Percentiles rank a stretch among this genome's conserved stretches.
Evolutionary conservation across 371 early-diverging fungal species (phyloP).

Genomic region (Chytridiales sp.): DNA sequence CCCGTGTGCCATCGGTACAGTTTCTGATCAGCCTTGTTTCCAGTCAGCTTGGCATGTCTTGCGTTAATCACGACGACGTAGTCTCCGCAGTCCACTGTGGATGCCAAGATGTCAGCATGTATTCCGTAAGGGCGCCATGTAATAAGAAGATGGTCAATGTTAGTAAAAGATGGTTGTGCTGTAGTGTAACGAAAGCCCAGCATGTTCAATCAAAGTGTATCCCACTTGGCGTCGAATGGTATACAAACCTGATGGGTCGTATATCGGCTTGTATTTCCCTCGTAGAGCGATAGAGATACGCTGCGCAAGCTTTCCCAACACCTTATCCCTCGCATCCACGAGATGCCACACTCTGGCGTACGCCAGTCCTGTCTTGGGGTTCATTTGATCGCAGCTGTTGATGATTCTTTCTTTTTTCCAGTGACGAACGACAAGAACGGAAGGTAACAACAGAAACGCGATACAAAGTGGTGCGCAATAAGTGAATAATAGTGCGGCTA

Average conservation of each 20-base stretch:
- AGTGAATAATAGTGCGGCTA: too few species aligned
- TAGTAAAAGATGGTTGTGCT: too few species aligned
- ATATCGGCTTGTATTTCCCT: slow-evolving; percentile 97
- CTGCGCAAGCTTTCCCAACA: slow-evolving; percentile 85
- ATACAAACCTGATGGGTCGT: slow-evolving; percentile 79
- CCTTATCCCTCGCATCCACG: slow-evolving; percentile 88
- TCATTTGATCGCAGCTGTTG: slow-evolving; percentile 5
- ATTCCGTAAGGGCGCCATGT: too few species aligned
- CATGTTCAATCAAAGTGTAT: too few species aligned
- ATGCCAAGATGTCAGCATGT: slow-evolving; percentile 2
- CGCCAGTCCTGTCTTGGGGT: slow-evolving; percentile 7
- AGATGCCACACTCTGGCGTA: slow-evolving; percentile 80
- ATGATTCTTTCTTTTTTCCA: slow-evolving; percentile 5
- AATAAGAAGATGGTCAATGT: too few species aligned
- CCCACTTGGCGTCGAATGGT: too few species aligned
- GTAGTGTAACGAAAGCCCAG: too few species aligned
- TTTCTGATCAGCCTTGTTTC: slow-evolving; percentile 86
- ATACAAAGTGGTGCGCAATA: neutral
- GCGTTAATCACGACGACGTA: slow-evolving; percentile 97
- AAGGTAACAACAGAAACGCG: neutral
- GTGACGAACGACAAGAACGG: neutral
- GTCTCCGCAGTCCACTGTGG: slow-evolving; percentile 91
- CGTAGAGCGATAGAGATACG: slow-evolving; percentile 89
- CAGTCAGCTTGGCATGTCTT: slow-evolving; percentile 76
- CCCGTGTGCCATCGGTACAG: slow-evolving; percentile 88